A percentile compares a stretch with the other conserved stretches of the same genome.
phyloP scores from a whole-genome alignment of 1,284 basidiomycete genomes.

The Volvariella surrecta region DNA sequence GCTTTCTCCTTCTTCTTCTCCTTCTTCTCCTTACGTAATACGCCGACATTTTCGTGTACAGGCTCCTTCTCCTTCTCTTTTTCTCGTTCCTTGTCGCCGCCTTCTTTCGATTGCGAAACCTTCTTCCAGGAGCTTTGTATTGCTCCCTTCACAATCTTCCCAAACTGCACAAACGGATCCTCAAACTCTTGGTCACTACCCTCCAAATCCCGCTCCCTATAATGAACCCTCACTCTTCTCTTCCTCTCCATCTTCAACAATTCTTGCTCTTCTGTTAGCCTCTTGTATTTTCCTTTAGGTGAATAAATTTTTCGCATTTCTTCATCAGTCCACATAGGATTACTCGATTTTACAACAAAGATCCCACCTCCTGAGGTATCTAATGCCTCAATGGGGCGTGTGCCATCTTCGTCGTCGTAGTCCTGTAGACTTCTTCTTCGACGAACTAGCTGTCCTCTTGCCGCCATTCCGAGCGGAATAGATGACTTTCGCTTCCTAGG shows the following conservation, averaged over 20 bases:
- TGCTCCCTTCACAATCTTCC: constrained; percentile 37
- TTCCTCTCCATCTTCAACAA: constrained; percentile 19
- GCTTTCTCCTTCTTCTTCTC: too few species aligned
- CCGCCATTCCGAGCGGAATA: constrained; percentile 55
- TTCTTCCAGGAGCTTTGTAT: constrained; percentile 33
- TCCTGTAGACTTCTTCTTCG: constrained; percentile 16
- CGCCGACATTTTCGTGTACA: too few species aligned
- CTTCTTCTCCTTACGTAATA: too few species aligned
- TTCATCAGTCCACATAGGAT: constrained; percentile 26
- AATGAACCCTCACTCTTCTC: constrained; percentile 1
- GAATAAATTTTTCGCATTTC: constrained; percentile 19
- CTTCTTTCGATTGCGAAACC: constrained; percentile 19
- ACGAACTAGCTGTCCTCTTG: constrained; percentile 41
- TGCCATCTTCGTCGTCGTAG: constrained; percentile 7
- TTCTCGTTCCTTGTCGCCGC: constrained; percentile 13
- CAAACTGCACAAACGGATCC: constrained; percentile 37
- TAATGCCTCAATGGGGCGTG: constrained; percentile 9
- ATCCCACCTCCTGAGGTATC: constrained; percentile 1
- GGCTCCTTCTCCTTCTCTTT: constrained; percentile 8
- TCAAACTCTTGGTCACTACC: constrained; percentile 14
- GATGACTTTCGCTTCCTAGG: constrained; percentile 45
- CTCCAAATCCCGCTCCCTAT: constrained; percentile 11
- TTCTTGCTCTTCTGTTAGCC: constrained; percentile 13
- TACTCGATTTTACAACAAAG: constrained; percentile 2
- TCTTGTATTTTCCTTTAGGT: constrained; percentile 11